Base-by-base conservation (phyloP, 352 stramenopile species). In the Saprolegnia parasitica region DNA sequence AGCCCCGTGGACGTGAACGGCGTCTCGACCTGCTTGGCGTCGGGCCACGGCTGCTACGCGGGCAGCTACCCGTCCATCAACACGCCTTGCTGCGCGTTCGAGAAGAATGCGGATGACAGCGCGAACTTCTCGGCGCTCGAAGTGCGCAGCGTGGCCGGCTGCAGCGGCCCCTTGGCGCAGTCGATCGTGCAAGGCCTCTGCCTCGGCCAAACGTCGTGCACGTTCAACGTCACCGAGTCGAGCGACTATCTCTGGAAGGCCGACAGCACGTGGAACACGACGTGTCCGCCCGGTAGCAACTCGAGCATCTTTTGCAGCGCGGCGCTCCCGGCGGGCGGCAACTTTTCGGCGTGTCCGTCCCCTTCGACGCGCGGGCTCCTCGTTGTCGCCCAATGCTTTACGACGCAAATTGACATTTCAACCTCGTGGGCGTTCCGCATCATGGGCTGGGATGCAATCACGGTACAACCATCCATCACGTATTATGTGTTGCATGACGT, bases 381-480 rank as follows among this genome's bases (percentile, higher is more conserved):
- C 54, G 83, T 89, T 9, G 87, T 83, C 45, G 86, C 81, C 9
- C 76, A 80, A 0, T 94, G 86, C 66, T 90, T 91, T 65, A 88
- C 84, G 24, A 90, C 86, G 4, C 80, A 80, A n/a, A 83, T 94
- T 67, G 80, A 87, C 56, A 71, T 94, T 40, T 88, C 83, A 0
- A 77, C 77, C 54, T 78, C 83, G 24, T 90, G 84, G 83, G 89
- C 75, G 37, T 73, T 92, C 24, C 84, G 86, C 65, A 89, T 91
- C 58, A 83, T 91, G 57, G 86, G 86, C 42, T 91, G 85, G 83
- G 78, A 92, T 63, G 85, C 81, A 11, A 86, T 94, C 68, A 94
- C 78, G 21, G 86, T 88, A 72, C 52, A 15, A 8, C 39, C 39
- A 74, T 72, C 15, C 10, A 24, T 5, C 8, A 42, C 15, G 10